Percentiles rank a stretch among this genome's conserved stretches.
Evolutionary conservation across 164 flowering plant species (phyloP).

Genomic region (Protea cynaroides): DNA sequence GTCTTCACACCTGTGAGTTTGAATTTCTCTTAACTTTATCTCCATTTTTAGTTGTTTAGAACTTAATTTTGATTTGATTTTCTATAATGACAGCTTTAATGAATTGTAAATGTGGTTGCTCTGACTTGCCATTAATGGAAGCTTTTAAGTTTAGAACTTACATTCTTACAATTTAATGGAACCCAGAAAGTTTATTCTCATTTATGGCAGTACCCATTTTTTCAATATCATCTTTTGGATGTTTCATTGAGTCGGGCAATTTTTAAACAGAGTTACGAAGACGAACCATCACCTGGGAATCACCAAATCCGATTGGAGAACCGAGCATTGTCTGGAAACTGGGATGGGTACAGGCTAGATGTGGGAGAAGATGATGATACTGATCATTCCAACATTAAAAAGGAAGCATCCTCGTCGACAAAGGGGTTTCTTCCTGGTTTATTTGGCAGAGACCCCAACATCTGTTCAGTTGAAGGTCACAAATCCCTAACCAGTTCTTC

Average conservation of each 20-base stretch:
- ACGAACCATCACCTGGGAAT: conserved; percentile 57
- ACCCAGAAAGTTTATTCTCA: not conserved
- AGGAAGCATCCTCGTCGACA: conserved; percentile 29
- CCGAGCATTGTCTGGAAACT: conserved; percentile 30
- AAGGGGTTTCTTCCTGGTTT: conserved; percentile 31
- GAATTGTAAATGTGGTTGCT: not conserved
- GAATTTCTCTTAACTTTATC: not conserved
- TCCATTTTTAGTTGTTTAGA: not conserved
- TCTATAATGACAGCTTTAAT: not conserved
- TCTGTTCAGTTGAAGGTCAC: conserved; percentile 44
- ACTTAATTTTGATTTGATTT: no score
- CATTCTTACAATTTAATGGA: not conserved
- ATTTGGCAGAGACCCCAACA: conserved; percentile 28
- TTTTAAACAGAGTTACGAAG: conserved; percentile 72
- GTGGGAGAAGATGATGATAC: conserved; percentile 25
- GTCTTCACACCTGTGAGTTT: conserved; percentile 90
- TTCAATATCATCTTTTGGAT: not conserved
- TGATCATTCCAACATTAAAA: conserved; percentile 28
- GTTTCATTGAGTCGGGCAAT: conserved; percentile 7
- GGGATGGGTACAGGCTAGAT: conserved; percentile 44
- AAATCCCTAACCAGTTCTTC: conserved; percentile 37
- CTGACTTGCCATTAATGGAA: not conserved
- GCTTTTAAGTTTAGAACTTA: not conserved
- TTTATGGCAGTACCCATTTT: conserved; percentile 2
- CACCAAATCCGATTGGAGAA: conserved; percentile 35